Conservation (phyloP, 768 basidiomycete genomes). For the Suillus lakei region DNA sequence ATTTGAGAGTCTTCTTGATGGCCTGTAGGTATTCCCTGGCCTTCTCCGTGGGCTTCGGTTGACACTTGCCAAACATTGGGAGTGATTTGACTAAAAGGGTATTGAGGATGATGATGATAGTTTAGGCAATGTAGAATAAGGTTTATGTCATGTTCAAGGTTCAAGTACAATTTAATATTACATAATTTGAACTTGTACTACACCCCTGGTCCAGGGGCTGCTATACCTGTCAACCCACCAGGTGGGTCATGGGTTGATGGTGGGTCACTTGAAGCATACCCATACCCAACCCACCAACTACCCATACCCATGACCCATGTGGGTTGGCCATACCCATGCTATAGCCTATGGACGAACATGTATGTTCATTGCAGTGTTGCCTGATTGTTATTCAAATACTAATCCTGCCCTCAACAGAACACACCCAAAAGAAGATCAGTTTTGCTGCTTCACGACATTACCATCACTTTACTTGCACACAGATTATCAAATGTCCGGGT, state of each 20-base stretch:
- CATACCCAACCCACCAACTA: slow-evolving; percentile 1
- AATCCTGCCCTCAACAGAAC: too few relatives aligned
- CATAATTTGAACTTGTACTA: neutral
- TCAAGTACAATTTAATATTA: neutral
- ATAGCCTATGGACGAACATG: neutral
- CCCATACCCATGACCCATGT: slow-evolving; percentile 8
- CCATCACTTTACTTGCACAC: too few relatives aligned
- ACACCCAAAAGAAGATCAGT: too few relatives aligned
- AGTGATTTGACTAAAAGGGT: neutral
- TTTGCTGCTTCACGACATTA: too few relatives aligned
- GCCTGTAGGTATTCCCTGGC: neutral
- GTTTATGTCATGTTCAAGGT: neutral
- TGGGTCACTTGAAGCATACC: neutral
- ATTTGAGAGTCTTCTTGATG: neutral
- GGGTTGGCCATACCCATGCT: neutral
- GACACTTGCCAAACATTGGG: neutral
- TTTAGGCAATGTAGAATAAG: neutral
- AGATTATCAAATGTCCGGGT: too few relatives aligned
- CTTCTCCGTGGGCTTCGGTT: neutral
- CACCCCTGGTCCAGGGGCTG: neutral
- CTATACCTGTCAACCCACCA: neutral
- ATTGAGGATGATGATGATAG: neutral
- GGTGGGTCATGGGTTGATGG: neutral
- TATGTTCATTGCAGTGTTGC: too few relatives aligned
- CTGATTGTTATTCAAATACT: too few relatives aligned